Evolutionary conservation across 2,329 filamentous ascomycete genomes (phyloP).

Genomic region (Sphaerulina populicola): DNA sequence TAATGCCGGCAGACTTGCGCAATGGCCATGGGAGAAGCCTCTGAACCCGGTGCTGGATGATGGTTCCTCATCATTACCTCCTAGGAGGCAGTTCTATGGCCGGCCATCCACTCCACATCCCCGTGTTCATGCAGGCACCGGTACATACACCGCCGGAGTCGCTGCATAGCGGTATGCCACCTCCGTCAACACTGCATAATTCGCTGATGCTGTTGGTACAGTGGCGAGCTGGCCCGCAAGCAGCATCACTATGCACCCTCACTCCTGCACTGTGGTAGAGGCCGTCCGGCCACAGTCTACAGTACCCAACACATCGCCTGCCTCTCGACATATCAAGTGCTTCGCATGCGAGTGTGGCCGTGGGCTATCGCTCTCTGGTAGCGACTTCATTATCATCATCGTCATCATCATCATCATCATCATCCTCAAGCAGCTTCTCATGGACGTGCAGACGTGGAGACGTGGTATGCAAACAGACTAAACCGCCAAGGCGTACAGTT

Average conservation of each 20-base stretch:
- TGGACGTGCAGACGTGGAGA: too few species aligned
- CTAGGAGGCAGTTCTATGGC: neutral
- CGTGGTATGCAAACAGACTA: too few species aligned
- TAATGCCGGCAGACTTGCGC: neutral
- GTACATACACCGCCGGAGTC: neutral
- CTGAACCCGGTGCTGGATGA: neutral
- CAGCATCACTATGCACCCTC: neutral
- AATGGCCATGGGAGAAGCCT: neutral
- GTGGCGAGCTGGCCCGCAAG: neutral
- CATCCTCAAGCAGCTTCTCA: too few species aligned
- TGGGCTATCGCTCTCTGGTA: too few species aligned
- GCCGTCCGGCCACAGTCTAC: neutral
- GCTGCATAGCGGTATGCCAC: neutral
- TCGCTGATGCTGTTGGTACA: neutral
- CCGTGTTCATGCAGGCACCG: neutral
- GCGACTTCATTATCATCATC: too few species aligned
- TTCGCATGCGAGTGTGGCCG: too few species aligned
- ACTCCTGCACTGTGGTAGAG: neutral
- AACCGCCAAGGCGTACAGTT: too few species aligned
- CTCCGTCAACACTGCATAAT: neutral
- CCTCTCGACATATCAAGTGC: too few species aligned
- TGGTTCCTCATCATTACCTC: neutral
- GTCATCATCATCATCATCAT: too few species aligned
- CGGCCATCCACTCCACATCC: neutral
- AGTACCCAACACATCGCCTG: neutral